Conservation (phyloP, 805 yeast genomes). For the Candida ficus region DNA sequence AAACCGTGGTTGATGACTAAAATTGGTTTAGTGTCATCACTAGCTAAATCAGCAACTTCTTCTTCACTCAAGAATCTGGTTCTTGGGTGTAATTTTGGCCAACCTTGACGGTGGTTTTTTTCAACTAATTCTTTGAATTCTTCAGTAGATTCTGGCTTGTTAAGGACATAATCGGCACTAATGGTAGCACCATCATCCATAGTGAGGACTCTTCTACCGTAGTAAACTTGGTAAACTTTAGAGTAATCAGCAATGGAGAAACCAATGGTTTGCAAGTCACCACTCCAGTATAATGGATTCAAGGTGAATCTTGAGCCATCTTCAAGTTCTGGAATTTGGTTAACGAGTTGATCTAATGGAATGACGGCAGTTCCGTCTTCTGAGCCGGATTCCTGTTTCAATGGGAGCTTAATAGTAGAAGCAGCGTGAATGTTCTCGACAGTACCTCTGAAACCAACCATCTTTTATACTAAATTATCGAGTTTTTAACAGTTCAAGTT, state of each 20-base stretch:
- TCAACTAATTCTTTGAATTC: conserved; percentile 28
- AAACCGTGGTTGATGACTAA: conserved; percentile 65
- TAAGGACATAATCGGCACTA: conserved; percentile 68
- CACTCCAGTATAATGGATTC: conserved; percentile 63
- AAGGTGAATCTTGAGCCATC: conserved; percentile 47
- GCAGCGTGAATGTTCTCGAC: conserved; percentile 19
- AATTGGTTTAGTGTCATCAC: conserved; percentile 42
- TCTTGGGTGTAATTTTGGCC: conserved; percentile 63
- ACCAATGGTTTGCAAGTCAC: conserved; percentile 73
- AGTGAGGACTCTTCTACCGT: conserved; percentile 62
- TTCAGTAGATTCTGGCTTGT: conserved; percentile 26
- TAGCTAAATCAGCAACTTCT: conserved; percentile 35
- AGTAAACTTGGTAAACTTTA: conserved; percentile 52
- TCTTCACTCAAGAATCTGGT: conserved; percentile 52
- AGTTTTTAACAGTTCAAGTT: too few species aligned
- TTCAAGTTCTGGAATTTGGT: conserved; percentile 39
- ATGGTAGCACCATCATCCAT: conserved; percentile 66
- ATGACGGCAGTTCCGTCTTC: conserved; percentile 15
- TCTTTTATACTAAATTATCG: not conserved
- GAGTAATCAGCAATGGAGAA: conserved; percentile 49
- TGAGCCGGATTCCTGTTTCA: conserved; percentile 13
- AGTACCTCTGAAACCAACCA: conserved; percentile 28
- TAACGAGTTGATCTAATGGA: conserved; percentile 18
- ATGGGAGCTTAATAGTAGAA: conserved; percentile 24
- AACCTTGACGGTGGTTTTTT: conserved; percentile 42